These are phyloP conservation scores for Sporothrix protearum DNA, from an alignment of 2,329 filamentous ascomycete genomes.

Conservation along the genomic window DNA sequence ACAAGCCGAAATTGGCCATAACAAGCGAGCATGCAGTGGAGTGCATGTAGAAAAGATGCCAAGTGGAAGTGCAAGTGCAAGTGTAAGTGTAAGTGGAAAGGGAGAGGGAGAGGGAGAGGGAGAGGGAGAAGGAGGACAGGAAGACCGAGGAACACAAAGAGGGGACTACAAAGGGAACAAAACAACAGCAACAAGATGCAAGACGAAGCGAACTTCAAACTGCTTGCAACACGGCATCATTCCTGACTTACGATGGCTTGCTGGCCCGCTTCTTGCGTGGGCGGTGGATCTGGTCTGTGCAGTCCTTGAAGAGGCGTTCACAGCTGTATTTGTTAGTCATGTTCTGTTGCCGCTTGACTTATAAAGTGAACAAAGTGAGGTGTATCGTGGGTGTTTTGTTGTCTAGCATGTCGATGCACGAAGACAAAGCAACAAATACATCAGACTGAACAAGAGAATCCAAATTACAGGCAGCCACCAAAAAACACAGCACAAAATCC, in stretches of 20 bases:
- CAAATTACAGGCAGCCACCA: not conserved
- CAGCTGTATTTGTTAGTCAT: constrained; percentile 38
- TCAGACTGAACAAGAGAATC: not conserved
- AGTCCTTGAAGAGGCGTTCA: constrained; percentile 47
- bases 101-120: not conserved
- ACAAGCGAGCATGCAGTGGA: not conserved
- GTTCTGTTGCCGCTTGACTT: not conserved
- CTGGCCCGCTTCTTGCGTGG: constrained; percentile 51
- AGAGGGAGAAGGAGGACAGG: not conserved
- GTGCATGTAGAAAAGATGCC: not conserved
- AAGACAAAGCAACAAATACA: not conserved
- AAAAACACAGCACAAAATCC: not conserved
- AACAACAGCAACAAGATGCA: not conserved
- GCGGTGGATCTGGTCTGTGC: constrained; percentile 46
- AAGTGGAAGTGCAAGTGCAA: not conserved
- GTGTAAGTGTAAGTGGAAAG: not conserved
- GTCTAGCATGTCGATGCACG: not conserved
- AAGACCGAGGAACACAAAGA: not conserved
- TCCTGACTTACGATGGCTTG: constrained; percentile 51
- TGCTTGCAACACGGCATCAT: not conserved
- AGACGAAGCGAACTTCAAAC: not conserved
- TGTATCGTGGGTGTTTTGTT: not conserved
- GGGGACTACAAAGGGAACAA: not conserved
- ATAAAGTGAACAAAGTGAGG: not conserved
- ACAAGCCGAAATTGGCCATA: not conserved